phyloP scores from a whole-genome alignment of 805 yeast species.

The Hagleromyces aurorensis region DNA sequence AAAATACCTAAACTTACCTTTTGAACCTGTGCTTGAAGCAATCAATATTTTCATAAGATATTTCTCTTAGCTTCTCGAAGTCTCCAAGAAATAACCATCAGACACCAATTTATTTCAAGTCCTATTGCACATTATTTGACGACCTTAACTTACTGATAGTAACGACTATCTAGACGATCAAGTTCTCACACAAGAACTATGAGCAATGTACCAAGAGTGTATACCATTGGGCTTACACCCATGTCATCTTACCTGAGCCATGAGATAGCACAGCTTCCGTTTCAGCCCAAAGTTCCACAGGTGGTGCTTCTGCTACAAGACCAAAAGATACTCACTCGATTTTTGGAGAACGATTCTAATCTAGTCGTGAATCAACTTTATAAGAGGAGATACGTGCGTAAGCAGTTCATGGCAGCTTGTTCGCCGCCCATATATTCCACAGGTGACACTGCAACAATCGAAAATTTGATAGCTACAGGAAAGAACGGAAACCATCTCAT shows the following conservation, averaged over 20 bases:
- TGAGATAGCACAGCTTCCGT: slow-evolving; percentile 36
- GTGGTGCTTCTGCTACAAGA: slow-evolving; percentile 38
- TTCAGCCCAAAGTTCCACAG: slow-evolving; percentile 33
- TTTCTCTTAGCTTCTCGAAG: no score
- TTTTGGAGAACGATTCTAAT: slow-evolving; percentile 35
- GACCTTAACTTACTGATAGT: no score
- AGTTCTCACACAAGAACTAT: slow-evolving; percentile 5
- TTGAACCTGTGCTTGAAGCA: no score
- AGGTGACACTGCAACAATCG: slow-evolving; percentile 31
- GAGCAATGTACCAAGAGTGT: slow-evolving; percentile 30
- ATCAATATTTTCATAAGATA: no score
- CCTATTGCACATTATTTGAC: no score
- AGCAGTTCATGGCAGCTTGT: slow-evolving; percentile 29
- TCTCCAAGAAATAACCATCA: no score
- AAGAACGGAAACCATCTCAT: slow-evolving; percentile 46
- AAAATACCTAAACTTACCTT: no score
- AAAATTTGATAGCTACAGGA: slow-evolving; percentile 54
- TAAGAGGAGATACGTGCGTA: slow-evolving; percentile 9
- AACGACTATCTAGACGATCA: no score
- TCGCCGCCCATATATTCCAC: slow-evolving; percentile 27
- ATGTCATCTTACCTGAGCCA: slow-evolving; percentile 36
- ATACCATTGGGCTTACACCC: slow-evolving; percentile 39
- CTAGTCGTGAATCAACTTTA: slow-evolving; percentile 24
- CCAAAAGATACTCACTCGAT: slow-evolving; percentile 36
- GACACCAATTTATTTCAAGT: no score